A percentile compares a stretch with the other conserved stretches of the same genome.
These are phyloP conservation scores for Fusarium solani-melongenae DNA, from an alignment of 2,329 filamentous ascomycete genomes.

Conservation along the genomic window DNA sequence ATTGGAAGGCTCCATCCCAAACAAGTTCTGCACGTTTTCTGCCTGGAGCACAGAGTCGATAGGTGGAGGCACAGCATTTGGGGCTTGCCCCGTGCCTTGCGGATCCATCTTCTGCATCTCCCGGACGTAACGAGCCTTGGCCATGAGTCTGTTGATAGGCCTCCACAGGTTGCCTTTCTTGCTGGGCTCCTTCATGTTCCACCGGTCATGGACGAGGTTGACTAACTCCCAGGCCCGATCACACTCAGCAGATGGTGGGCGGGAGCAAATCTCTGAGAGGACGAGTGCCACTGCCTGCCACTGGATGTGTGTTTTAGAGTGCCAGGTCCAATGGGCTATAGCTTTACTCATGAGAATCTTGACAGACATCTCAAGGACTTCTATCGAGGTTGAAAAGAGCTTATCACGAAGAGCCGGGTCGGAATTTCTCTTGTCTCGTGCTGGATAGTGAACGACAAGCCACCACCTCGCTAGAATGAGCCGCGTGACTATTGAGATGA, in stretches of 20 bases:
- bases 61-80: neutral
- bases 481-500: neutral
- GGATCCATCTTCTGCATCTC: neutral
- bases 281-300: conserved; percentile 74
- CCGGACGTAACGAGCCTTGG: neutral
- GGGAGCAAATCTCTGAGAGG: conserved; percentile 65
- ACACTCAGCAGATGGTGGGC: conserved; percentile 32
- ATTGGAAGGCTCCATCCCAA: neutral
- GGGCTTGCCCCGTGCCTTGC: neutral
- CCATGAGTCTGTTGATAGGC: neutral
- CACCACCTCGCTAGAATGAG: neutral
- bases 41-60: too few relatives aligned
- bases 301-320: conserved; percentile 72
- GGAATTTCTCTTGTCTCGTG: neutral
- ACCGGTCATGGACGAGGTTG: neutral
- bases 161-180: neutral
- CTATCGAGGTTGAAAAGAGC: neutral
- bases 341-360: conserved; percentile 54
- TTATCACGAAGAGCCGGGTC: neutral
- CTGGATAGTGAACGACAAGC: neutral
- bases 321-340: conserved; percentile 73
- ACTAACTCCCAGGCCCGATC: neutral
- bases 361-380: neutral
- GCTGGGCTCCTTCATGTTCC: neutral
- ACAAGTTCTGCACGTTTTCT: neutral